Evolutionary conservation across 768 basidiomycete genomes (phyloP).

Genomic region (Lactarius quietus): DNA sequence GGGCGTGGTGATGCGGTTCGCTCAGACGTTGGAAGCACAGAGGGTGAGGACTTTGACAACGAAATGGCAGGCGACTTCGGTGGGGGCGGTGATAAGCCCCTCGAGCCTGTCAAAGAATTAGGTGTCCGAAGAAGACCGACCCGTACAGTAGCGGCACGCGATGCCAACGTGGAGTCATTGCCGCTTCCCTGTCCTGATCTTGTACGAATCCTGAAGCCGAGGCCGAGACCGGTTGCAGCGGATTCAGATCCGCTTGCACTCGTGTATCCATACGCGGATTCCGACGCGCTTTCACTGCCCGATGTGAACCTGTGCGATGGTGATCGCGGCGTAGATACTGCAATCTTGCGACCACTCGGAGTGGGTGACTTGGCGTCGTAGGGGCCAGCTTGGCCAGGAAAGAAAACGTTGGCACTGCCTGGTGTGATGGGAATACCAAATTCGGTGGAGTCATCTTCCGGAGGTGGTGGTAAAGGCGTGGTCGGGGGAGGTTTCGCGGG

Average conservation of each 20-base stretch:
- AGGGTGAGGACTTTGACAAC: slow-evolving; percentile 3
- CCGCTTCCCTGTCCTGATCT: slow-evolving; percentile 3
- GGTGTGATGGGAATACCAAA: slow-evolving; percentile 7
- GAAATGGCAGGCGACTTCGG: slow-evolving; percentile 8
- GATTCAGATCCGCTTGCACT: slow-evolving; percentile 23
- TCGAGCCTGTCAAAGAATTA: slow-evolving; percentile 6
- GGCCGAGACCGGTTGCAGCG: slow-evolving; percentile 21
- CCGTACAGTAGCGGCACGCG: slow-evolving; percentile 15
- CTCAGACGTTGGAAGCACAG: slow-evolving; percentile 12
- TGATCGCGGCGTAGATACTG: slow-evolving; percentile 17
- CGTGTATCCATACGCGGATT: slow-evolving; percentile 18
- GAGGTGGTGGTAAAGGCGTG: slow-evolving; percentile 20
- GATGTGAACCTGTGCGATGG: slow-evolving; percentile 13
- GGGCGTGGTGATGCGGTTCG: slow-evolving; percentile 1
- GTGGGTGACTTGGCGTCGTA: slow-evolving; percentile 14
- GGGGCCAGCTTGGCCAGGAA: slow-evolving; percentile 11
- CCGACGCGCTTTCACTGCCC: slow-evolving; percentile 23
- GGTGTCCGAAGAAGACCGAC: slow-evolving; percentile 22
- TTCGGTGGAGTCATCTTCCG: slow-evolving; percentile 1
- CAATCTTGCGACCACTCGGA: slow-evolving; percentile 12
- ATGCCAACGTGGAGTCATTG: neutral
- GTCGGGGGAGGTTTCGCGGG: slow-evolving; percentile 24
- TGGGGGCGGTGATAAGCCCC: slow-evolving; percentile 4
- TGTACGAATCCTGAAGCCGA: slow-evolving; percentile 23
- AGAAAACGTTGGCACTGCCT: slow-evolving; percentile 4